Base-by-base conservation (phyloP, 1,284 basidiomycete genomes). In the Xanthoconium separans region DNA sequence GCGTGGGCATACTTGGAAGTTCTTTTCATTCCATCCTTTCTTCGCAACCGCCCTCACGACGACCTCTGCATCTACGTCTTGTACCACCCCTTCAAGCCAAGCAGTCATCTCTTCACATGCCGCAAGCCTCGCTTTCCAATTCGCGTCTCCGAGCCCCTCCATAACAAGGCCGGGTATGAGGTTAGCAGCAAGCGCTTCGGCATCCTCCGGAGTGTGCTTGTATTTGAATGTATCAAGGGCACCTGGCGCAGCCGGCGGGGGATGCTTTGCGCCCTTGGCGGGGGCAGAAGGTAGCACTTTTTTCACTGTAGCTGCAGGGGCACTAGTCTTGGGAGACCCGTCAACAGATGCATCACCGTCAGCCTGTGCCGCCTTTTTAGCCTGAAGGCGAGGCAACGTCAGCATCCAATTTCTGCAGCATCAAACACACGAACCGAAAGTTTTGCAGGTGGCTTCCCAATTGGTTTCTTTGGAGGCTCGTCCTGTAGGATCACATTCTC, bases 11-110 rank as follows among this genome's bases (percentile, higher is more conserved):
- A 90, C 93, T 77, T 99, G 97, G 66, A 99, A 99, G 67, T 99
- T 99, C 80, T 98, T 99, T 75, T 99, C 97, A 40, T 82, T 84
- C 95, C 94, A 98, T 2, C 96, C 95, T 65, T 91, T 95, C 78
- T 97, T 98, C 24, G 84, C 87, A 50, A 99, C 73, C 61, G 91
- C 89, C n/a, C 96, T 83, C 16, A 98, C 84, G 45, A 99, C 70
- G 11, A 99, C 82, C 70, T 99, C 97, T 24, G 89, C 85, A 62
- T 99, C 96, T 2, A 94, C 75, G 1, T 80, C 78, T 34, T 83
- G 80, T 13, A 84, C 80, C 15, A 83, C 79, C 6, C 79, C 78
- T 57, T 91, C 87, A 6, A 94, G 74, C 96, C 96, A 99, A 7
- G 77, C 74, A 6, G 82, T 79, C 83, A 99, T 84, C 65, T 92